Evolutionary conservation across 768 basidiomycete species (phyloP).

Genomic region (Pholiota molesta): DNA sequence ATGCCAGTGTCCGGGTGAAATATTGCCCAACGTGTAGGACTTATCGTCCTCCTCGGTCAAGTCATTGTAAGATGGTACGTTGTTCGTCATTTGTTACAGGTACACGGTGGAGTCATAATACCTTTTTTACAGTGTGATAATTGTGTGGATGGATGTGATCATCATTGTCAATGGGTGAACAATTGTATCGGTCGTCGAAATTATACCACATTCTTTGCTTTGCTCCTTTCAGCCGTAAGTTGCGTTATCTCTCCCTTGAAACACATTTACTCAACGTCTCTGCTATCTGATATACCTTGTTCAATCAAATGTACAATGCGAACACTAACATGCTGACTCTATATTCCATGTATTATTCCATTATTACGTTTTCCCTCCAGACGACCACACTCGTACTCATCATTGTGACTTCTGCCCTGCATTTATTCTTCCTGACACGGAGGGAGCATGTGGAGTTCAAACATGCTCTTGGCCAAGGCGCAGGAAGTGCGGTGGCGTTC

Average conservation of each 20-base stretch:
- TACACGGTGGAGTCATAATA: background rate
- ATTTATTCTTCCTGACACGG: slow-evolving; percentile 70
- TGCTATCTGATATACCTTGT: slow-evolving; percentile 6
- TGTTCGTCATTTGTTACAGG: slow-evolving; percentile 1
- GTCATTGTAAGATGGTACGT: slow-evolving; percentile 92
- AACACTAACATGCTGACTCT: background rate
- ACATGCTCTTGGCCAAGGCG: slow-evolving; percentile 50
- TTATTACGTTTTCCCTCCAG: slow-evolving; percentile 36
- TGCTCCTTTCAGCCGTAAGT: slow-evolving; percentile 78
- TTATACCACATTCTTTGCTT: slow-evolving; percentile 90
- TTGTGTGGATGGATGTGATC: slow-evolving; percentile 95
- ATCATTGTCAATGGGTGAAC: slow-evolving; percentile 92
- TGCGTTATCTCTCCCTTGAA: slow-evolving; percentile 4
- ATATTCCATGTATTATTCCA: background rate
- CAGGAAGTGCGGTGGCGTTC: slow-evolving; percentile 85
- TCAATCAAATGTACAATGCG: slow-evolving; percentile 4
- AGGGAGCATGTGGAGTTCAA: slow-evolving; percentile 50
- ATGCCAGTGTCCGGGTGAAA: slow-evolving; percentile 80
- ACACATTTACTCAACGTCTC: background rate
- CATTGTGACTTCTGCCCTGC: slow-evolving; percentile 82
- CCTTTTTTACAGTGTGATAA: slow-evolving; percentile 77
- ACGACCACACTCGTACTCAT: slow-evolving; percentile 74
- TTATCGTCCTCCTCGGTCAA: slow-evolving; percentile 92
- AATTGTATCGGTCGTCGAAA: slow-evolving; percentile 96
- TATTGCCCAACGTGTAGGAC: slow-evolving; percentile 93